Percentiles rank a stretch among this genome's conserved stretches.
Conservation (phyloP, 1,284 basidiomycete species). For the Spongispora temasekensis region DNA sequence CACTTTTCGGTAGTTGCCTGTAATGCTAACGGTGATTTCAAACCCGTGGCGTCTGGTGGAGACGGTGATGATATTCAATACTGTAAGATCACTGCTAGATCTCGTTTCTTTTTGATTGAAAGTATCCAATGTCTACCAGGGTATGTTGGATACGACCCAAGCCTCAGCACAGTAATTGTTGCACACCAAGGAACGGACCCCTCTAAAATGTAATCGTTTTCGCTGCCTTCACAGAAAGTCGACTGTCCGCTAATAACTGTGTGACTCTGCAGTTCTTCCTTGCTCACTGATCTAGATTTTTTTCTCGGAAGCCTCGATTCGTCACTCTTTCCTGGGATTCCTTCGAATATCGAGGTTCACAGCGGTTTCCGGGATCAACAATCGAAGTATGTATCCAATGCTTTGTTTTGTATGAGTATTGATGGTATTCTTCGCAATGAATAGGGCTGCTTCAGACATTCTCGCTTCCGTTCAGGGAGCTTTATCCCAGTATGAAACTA, state of each 20-base stretch:
- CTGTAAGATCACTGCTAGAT: slow-evolving; percentile 32
- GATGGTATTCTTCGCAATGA: neutral
- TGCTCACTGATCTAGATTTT: slow-evolving; percentile 55
- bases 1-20: slow-evolving; percentile 45
- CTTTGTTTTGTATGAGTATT: neutral
- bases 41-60: slow-evolving; percentile 60
- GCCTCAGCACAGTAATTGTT: slow-evolving; percentile 33
- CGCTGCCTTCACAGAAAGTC: neutral
- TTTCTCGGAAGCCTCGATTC: slow-evolving; percentile 40
- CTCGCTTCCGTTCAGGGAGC: slow-evolving; percentile 49
- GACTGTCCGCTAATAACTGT: neutral
- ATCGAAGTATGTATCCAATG: slow-evolving; percentile 42
- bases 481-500: slow-evolving; percentile 41
- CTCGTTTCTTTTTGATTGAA: neutral
- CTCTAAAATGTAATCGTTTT: slow-evolving; percentile 22
- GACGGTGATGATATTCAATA: slow-evolving; percentile 54
- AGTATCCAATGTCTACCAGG: slow-evolving; percentile 20
- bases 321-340: slow-evolving; percentile 59
- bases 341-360: slow-evolving; percentile 52
- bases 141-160: slow-evolving; percentile 40
- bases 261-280: slow-evolving; percentile 40
- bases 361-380: slow-evolving; percentile 57
- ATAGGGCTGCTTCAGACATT: slow-evolving; percentile 51
- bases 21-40: slow-evolving; percentile 51
- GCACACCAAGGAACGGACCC: slow-evolving; percentile 38